Evolutionary conservation across 177 flowering plant genomes (phyloP).

Genomic region (Vitis hybrid): DNA sequence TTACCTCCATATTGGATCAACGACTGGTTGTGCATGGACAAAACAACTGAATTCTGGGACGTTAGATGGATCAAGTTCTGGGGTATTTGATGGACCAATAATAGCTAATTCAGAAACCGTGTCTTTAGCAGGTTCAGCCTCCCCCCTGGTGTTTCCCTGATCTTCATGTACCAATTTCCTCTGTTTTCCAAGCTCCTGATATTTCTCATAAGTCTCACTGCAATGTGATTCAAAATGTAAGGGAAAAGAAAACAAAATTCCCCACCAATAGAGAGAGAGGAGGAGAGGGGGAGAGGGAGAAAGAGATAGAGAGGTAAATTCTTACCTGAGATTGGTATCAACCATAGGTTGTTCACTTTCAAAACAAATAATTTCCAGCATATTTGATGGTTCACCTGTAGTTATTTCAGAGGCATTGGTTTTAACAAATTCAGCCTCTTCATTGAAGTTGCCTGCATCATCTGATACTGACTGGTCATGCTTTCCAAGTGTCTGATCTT

Average conservation of each 20-base stretch:
- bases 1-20: conserved; percentile 61
- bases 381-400: conserved; percentile 1
- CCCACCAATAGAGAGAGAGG: too few species aligned
- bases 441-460: conserved; percentile 6
- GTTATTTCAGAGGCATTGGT: not conserved
- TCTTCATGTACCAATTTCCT: not conserved
- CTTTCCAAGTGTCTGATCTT: conserved; percentile 5
- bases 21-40: conserved; percentile 38
- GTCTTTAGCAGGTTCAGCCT: conserved; percentile 6
- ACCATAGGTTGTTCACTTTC: not conserved
- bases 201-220: conserved; percentile 2
- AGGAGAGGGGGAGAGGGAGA: too few species aligned
- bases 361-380: not conserved
- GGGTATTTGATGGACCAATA: not conserved
- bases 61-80: not conserved
- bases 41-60: not conserved
- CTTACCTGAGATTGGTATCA: too few species aligned
- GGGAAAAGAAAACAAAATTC: too few species aligned
- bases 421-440: conserved; percentile 5
- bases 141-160: not conserved
- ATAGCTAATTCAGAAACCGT: not conserved
- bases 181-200: conserved; percentile 6
- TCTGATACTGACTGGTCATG: conserved; percentile 11
- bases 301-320: too few species aligned
- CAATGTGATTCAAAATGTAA: not conserved